These are phyloP conservation scores for Coprinopsis cinerea DNA, from an alignment of 768 basidiomycete genomes.

Conservation along the genomic window DNA sequence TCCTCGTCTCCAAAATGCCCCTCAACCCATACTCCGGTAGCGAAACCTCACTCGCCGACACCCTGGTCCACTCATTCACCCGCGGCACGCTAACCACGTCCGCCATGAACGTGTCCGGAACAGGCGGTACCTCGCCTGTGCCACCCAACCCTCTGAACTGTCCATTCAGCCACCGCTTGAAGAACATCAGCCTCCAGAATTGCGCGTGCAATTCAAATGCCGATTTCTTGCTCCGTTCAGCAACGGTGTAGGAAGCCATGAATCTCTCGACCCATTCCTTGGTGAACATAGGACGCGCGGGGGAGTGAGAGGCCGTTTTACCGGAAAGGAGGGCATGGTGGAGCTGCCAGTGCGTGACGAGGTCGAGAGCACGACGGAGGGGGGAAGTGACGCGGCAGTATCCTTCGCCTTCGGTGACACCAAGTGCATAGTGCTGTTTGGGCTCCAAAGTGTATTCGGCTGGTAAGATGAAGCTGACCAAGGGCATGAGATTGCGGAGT, in stretches of 20 bases:
- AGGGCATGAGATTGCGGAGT: conserved; percentile 26
- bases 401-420: conserved; percentile 66
- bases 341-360: conserved; percentile 90
- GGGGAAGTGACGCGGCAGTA: conserved; percentile 86
- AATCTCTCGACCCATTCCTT: conserved; percentile 39
- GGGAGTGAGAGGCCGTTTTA: too few species aligned
- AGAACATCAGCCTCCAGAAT: conserved; percentile 31
- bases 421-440: conserved; percentile 61
- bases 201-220: conserved; percentile 19
- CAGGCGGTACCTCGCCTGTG: not conserved
- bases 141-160: conserved; percentile 14
- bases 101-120: not conserved
- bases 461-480: conserved; percentile 26
- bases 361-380: conserved; percentile 76
- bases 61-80: not conserved
- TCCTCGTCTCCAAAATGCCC: not conserved
- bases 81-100: not conserved
- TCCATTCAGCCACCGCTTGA: conserved; percentile 34
- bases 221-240: conserved; percentile 12
- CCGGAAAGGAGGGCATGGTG: conserved; percentile 57
- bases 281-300: conserved; percentile 46
- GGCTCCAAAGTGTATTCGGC: conserved; percentile 48
- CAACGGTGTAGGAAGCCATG: conserved; percentile 28
- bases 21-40: not conserved
- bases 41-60: not conserved